Evolutionary conservation across 305 asterid species (phyloP).

Genomic region (Andrographis paniculata): DNA sequence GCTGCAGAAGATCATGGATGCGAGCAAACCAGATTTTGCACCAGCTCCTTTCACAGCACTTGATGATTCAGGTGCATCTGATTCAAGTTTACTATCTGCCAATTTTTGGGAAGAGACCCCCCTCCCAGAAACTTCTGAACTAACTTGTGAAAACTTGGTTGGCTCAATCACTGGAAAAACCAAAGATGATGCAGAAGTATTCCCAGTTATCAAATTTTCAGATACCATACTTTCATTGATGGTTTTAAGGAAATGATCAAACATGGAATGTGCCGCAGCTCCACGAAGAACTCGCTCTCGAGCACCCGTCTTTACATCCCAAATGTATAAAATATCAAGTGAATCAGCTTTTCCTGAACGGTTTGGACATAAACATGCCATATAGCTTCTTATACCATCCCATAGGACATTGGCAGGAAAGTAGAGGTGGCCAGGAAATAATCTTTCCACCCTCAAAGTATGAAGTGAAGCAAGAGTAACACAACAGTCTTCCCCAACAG

Average conservation of each 20-base stretch:
- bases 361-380: slow-evolving; percentile 83
- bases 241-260: slow-evolving; percentile 67
- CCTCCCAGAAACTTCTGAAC: slow-evolving; percentile 30
- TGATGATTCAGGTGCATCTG: slow-evolving; percentile 22
- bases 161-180: slow-evolving; percentile 51
- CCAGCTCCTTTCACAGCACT: slow-evolving; percentile 28
- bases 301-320: slow-evolving; percentile 97
- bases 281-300: slow-evolving; percentile 96
- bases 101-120: slow-evolving; percentile 28
- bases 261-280: slow-evolving; percentile 91
- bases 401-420: slow-evolving; percentile 79
- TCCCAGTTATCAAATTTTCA: slow-evolving; percentile 37
- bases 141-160: slow-evolving; percentile 35
- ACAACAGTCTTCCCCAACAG: slow-evolving; percentile 78
- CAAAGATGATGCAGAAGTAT: slow-evolving; percentile 88
- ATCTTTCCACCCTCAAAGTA: slow-evolving; percentile 80
- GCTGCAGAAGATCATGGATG: slow-evolving; percentile 33
- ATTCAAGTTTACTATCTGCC: slow-evolving; percentile 20
- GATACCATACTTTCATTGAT: slow-evolving; percentile 32
- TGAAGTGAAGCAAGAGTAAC: slow-evolving; percentile 77
- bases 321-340: slow-evolving; percentile 73
- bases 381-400: slow-evolving; percentile 83
- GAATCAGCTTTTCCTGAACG: slow-evolving; percentile 52
- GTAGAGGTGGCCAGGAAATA: slow-evolving; percentile 85
- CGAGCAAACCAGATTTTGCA: slow-evolving; percentile 25